Conservation (phyloP, 2,329 filamentous ascomycete species). For the Ascochyta koolunga region DNA sequence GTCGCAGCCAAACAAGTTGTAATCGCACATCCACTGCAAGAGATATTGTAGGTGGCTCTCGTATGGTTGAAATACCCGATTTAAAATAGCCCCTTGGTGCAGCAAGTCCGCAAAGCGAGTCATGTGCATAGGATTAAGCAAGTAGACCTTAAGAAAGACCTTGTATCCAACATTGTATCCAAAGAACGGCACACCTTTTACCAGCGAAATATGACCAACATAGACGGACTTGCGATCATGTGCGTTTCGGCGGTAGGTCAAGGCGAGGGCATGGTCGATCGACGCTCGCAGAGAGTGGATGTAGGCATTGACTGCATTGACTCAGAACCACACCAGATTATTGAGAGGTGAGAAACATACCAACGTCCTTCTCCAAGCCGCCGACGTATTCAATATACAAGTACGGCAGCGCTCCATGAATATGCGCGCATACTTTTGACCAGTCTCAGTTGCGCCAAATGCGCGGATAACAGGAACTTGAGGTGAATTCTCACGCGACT, state of each 20-base stretch:
- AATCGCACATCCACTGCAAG: conserved; percentile 97
- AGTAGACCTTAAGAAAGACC: conserved; percentile 92
- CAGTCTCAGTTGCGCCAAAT: conserved; percentile 91
- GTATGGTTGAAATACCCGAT: conserved; percentile 83
- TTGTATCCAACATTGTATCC: conserved; percentile 92
- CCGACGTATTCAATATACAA: conserved; percentile 88
- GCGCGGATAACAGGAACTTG: conserved; percentile 86
- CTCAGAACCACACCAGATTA: conserved; percentile 16
- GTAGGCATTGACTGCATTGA: conserved; percentile 69
- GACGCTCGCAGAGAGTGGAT: conserved; percentile 80
- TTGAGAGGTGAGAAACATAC: conserved; percentile 54
- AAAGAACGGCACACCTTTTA: conserved; percentile 95
- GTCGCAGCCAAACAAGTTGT: conserved; percentile 93
- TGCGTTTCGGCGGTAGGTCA: conserved; percentile 80
- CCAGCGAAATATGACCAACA: conserved; percentile 87
- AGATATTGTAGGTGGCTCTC: conserved; percentile 93
- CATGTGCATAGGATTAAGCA: conserved; percentile 86
- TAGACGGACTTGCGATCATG: conserved; percentile 72
- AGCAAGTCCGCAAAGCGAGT: conserved; percentile 86
- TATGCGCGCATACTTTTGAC: conserved; percentile 95
- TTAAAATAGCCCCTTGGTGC: conserved; percentile 86
- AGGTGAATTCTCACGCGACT: conserved; percentile 62
- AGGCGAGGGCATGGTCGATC: conserved; percentile 86
- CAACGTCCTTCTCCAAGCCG: conserved; percentile 67
- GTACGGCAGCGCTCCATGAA: conserved; percentile 95